Conservation (phyloP, 1,284 basidiomycete genomes). For the Schizophyllum commune region DNA sequence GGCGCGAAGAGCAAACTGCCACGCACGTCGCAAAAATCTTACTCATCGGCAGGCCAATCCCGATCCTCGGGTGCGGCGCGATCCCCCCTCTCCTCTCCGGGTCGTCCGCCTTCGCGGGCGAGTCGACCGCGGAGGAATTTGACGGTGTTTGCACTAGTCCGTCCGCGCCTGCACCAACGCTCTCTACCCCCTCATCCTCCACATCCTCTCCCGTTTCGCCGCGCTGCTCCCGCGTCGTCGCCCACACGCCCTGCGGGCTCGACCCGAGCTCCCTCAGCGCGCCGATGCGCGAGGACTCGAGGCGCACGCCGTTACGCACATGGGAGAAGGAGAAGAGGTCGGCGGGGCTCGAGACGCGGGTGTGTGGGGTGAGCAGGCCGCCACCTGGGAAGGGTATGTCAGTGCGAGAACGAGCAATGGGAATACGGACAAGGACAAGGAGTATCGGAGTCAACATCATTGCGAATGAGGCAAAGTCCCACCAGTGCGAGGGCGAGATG, state of each 20-base stretch:
- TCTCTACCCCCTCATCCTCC: slow-evolving; percentile 34
- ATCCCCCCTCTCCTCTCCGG: slow-evolving; percentile 33
- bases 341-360: slow-evolving; percentile 49
- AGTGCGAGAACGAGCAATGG: too few species aligned
- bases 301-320: slow-evolving; percentile 59
- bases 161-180: slow-evolving; percentile 17
- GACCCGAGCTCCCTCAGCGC: slow-evolving; percentile 60
- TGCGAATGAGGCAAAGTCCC: too few species aligned
- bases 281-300: slow-evolving; percentile 63
- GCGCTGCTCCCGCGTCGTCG: slow-evolving; percentile 66
- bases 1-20: slow-evolving; percentile 1
- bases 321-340: slow-evolving; percentile 83
- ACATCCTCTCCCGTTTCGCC: background rate
- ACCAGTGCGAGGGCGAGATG: too few species aligned
- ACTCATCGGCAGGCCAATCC: slow-evolving; percentile 80
- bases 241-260: slow-evolving; percentile 55
- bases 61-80: slow-evolving; percentile 56
- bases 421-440: too few species aligned
- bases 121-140: slow-evolving; percentile 3
- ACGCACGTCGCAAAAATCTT: slow-evolving; percentile 75
- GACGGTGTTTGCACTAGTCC: background rate
- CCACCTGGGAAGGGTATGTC: too few species aligned
- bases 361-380: slow-evolving; percentile 45
- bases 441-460: background rate
- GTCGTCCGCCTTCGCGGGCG: slow-evolving; percentile 12